Conservation (phyloP, 768 basidiomycete genomes). For the Lentinula raphanica region DNA sequence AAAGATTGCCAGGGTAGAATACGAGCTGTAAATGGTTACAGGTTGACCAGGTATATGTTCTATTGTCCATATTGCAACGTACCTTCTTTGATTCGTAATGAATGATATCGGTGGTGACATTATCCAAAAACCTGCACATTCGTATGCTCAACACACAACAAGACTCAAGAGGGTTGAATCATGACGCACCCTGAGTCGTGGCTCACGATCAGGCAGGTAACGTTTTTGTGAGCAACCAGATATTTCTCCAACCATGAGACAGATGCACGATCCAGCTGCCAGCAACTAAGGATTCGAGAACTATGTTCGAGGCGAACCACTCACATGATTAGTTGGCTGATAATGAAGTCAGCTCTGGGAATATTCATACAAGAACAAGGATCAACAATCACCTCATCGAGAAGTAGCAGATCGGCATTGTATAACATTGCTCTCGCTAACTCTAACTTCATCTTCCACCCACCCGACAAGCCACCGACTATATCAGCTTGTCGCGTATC, state of each 20-base stretch:
- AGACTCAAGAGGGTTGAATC: neutral
- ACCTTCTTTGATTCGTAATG: slow-evolving; percentile 96
- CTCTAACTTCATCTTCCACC: slow-evolving; percentile 99
- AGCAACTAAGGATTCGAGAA: slow-evolving; percentile 11
- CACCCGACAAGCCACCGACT: slow-evolving; percentile 89
- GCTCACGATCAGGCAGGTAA: slow-evolving; percentile 91
- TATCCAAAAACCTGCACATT: slow-evolving; percentile 75
- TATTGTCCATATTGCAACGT: slow-evolving; percentile 9
- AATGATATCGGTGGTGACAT: slow-evolving; percentile 93
- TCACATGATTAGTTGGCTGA: slow-evolving; percentile 87
- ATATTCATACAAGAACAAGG: neutral
- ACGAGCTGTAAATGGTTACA: slow-evolving; percentile 53
- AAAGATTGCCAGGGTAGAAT: slow-evolving; percentile 91
- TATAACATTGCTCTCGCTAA: slow-evolving; percentile 95
- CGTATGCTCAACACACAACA: slow-evolving; percentile 5
- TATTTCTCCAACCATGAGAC: slow-evolving; percentile 92
- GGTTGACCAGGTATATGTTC: slow-evolving; percentile 4
- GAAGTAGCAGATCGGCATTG: slow-evolving; percentile 78
- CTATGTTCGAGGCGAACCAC: slow-evolving; percentile 23
- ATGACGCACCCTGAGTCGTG: slow-evolving; percentile 84
- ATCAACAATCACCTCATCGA: slow-evolving; percentile 64
- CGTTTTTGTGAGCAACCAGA: slow-evolving; percentile 70
- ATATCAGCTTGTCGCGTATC: slow-evolving; percentile 76
- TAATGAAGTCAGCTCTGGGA: neutral
- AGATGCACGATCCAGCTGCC: slow-evolving; percentile 72